Conservation (phyloP, 768 basidiomycete species). For the Asterophora lycoperdoides region DNA sequence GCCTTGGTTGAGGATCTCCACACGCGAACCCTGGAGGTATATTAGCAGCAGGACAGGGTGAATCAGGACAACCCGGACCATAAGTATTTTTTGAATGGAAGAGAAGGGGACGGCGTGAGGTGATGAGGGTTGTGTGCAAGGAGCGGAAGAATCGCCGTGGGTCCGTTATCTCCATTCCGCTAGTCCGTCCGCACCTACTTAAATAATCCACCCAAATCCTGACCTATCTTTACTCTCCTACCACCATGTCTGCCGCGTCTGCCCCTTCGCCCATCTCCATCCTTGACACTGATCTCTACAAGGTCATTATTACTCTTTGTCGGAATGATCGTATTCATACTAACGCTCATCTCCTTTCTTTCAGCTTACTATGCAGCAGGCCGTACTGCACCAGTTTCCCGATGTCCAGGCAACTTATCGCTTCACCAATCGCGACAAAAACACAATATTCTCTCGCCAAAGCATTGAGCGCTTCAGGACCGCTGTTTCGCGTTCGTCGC, state of each 20-base stretch:
- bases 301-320: constrained; percentile 41
- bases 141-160: background rate
- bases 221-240: background rate
- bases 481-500: constrained; percentile 49
- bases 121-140: constrained; percentile 2
- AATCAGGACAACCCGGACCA: constrained; percentile 18
- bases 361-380: constrained; percentile 95
- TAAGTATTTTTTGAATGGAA: constrained; percentile 7
- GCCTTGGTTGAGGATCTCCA: constrained; percentile 81
- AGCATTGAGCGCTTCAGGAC: constrained; percentile 58
- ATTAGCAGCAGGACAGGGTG: constrained; percentile 4
- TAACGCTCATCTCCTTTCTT: constrained; percentile 5
- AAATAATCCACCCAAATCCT: background rate
- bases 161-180: constrained; percentile 14
- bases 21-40: constrained; percentile 38
- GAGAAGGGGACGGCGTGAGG: constrained; percentile 1
- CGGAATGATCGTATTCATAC: background rate
- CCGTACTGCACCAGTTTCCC: constrained; percentile 76
- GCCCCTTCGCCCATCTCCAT: constrained; percentile 49
- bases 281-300: constrained; percentile 94
- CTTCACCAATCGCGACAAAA: constrained; percentile 74
- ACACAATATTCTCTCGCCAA: constrained; percentile 59
- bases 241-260: constrained; percentile 34
- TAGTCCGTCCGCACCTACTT: constrained; percentile 2
- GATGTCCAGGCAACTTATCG: constrained; percentile 63